Conservation (phyloP, 441 rosid genomes). For the Syzygium malaccense region DNA sequence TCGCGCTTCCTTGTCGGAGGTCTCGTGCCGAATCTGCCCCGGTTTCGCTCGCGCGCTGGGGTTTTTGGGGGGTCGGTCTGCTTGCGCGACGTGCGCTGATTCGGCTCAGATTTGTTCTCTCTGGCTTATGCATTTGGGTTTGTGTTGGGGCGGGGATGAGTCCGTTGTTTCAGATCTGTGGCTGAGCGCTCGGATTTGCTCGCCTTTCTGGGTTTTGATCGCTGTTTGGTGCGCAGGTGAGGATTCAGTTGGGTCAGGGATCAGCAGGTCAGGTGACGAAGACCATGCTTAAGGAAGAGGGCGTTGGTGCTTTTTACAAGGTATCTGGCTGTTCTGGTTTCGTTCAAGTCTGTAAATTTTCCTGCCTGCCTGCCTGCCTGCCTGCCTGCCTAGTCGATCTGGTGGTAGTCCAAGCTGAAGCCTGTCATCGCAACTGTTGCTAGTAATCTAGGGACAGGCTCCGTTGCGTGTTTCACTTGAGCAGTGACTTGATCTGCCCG, state of each 20-base stretch:
- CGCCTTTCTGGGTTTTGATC: not conserved
- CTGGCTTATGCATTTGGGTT: not conserved
- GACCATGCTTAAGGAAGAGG: conserved; percentile 85
- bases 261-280: conserved; percentile 75
- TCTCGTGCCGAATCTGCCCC: not conserved
- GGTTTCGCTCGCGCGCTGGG: not conserved
- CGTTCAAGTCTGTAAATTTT: not conserved
- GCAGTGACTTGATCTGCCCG: not conserved
- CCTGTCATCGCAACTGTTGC: not conserved
- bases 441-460: not conserved
- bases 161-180: not conserved
- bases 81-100: not conserved
- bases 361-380: not conserved
- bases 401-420: not conserved
- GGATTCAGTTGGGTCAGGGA: conserved; percentile 97
- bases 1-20: not conserved
- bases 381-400: not conserved
- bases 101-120: not conserved
- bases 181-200: not conserved
- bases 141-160: not conserved
- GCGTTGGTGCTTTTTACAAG: conserved; percentile 87
- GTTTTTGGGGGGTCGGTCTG: not conserved
- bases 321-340: conserved; percentile 16
- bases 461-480: not conserved
- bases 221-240: conserved; percentile 52